Evolutionary conservation across 768 basidiomycete species (phyloP).

Genomic region (Hericium rajendrae): DNA sequence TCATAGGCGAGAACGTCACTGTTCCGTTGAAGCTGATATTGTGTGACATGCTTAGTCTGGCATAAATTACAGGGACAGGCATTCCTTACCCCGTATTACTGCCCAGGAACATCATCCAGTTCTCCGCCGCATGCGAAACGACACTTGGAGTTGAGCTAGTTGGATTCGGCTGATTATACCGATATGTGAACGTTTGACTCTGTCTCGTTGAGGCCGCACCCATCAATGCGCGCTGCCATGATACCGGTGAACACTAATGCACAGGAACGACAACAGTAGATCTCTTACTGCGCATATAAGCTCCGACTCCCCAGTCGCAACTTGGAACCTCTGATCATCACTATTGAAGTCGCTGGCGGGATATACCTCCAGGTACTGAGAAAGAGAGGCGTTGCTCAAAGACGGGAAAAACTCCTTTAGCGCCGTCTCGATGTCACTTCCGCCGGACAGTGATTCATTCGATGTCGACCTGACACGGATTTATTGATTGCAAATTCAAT

Average conservation of each 20-base stretch:
- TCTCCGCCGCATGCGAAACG: slow-evolving; percentile 47
- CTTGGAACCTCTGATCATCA: slow-evolving; percentile 31
- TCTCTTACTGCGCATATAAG: slow-evolving; percentile 44
- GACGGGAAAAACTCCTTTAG: slow-evolving; percentile 36
- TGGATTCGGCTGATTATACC: slow-evolving; percentile 49
- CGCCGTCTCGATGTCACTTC: slow-evolving; percentile 27
- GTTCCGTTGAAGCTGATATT: slow-evolving; percentile 36
- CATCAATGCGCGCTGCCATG: slow-evolving; percentile 33
- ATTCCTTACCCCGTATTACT: slow-evolving; percentile 44
- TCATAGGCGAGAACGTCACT: slow-evolving; percentile 37
- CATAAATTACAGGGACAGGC: neutral
- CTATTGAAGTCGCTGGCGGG: slow-evolving; percentile 35
- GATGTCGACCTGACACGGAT: slow-evolving; percentile 37
- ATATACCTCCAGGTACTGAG: slow-evolving; percentile 32
- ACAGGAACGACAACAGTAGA: neutral
- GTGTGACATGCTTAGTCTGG: neutral
- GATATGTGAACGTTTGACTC: slow-evolving; percentile 38
- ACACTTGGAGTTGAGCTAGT: slow-evolving; percentile 22
- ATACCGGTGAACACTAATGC: neutral
- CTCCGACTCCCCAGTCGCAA: slow-evolving; percentile 39
- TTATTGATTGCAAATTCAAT: neutral
- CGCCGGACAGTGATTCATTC: slow-evolving; percentile 46
- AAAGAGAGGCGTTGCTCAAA: slow-evolving; percentile 30
- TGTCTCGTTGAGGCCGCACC: slow-evolving; percentile 30
- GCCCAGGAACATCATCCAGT: slow-evolving; percentile 62